Base-by-base conservation (phyloP, 352 stramenopile species). In the Pythium aristosporum region DNA sequence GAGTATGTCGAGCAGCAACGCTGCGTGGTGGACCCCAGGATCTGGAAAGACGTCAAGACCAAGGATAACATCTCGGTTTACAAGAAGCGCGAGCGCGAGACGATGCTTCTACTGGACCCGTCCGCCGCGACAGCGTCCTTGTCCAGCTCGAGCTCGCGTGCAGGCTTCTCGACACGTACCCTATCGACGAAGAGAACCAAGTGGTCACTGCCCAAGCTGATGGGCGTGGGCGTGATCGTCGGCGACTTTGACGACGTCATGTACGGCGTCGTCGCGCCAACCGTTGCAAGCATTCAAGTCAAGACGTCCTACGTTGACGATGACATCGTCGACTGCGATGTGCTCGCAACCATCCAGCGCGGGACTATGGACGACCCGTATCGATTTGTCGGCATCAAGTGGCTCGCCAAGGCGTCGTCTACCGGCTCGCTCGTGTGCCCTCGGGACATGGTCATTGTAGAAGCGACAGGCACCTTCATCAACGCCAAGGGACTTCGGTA, bases 251-350 rank as follows among this genome's bases (percentile, higher is more conserved):
- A 65, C 16, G 68, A 74, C 54, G 36, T 74, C 23, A 71, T 74
- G 57, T 76, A 80, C 44, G 78, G 80, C 25, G 72, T 82, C 46
- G 39, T 67, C 11, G 69, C 76, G 4, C 78, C 82, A 30, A 72
- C 82, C 62, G 42, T 74, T n/a, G 63, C 75, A 5, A 61, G 69
- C 41, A 80, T 87, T 71, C 61, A 80, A 46, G 62, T 89, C 25
- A 80, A 85, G 60, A 73, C 70, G 9, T 59, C 74, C 5, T 86
- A 81, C 56, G 80, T 78, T 3, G 63, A 82, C 30, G 74, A 87
- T 57, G 75, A 77, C 12, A 37, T 80, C 13, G 69, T 85, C 16
- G 77, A 68, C 43, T 23, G 62, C 67, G 57, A 10, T 53, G 76
- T 80, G 20, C 57, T 89, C 36, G 75, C 72, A 32, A 52, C 73